Evolutionary conservation across 78 protist genomes (phyloP), one percentile per base, ranked within the genome.

Genomic region (Dictyostelium capitatum): DNA sequence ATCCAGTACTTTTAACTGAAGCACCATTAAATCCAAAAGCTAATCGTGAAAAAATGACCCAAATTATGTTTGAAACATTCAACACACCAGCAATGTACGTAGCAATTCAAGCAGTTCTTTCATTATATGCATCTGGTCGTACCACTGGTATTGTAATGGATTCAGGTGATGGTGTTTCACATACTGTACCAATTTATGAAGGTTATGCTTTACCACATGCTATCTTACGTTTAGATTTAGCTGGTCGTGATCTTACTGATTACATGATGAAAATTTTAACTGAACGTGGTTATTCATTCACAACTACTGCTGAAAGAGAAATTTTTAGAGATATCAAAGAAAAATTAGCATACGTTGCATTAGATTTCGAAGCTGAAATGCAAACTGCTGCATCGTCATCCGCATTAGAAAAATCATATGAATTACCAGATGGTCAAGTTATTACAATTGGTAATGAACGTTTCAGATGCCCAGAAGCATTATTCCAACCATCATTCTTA

Each of bases 111-210:
- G n/a, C n/a, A n/a, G n/a, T n/a, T n/a, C n/a, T n/a, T n/a, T n/a
- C n/a, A n/a, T n/a, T n/a, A n/a, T n/a, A n/a, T n/a, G n/a, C n/a
- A n/a, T n/a, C n/a, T n/a, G n/a, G n/a, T n/a, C n/a, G n/a, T 7
- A 75, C 95, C 37, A 96, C 98, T 46, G 99, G 99, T 17, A 41
- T 94, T 51, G 95, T 97, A 0, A 41, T 97, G 23, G 97, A 95
- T 80, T 79, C 94, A 32, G 98, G 97, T 5, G 96, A 95, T 32
- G 97, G 97, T 32, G 98, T 94, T 48, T 72, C 97, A 5, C 90
- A 94, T 67, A 28, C 83, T 48, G 97, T 95, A 15, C 99, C 99
- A 51, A 69, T 98, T 23, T 94, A 53, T 75, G 97, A 98, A 41
- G 98, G 97, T 50, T 90, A 73, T 70, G 54, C 89, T 11, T 59